Conservation (phyloP, 1,284 basidiomycete species). For the Ganoderma resinaceum region DNA sequence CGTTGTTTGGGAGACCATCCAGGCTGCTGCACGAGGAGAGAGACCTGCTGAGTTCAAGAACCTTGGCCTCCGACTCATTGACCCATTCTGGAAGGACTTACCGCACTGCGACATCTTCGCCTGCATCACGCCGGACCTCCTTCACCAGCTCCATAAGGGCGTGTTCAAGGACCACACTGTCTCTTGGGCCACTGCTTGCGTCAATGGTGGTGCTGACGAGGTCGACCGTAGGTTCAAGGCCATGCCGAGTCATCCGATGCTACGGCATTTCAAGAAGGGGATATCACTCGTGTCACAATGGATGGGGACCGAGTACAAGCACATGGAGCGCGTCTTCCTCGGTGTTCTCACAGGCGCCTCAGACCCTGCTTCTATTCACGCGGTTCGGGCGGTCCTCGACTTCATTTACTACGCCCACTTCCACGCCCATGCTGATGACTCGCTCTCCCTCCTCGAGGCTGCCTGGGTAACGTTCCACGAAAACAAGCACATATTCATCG, state of each 20-base stretch:
- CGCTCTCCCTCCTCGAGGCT: slow-evolving; percentile 22
- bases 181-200: slow-evolving; percentile 29
- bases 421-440: slow-evolving; percentile 27
- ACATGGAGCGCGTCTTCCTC: slow-evolving; percentile 36
- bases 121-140: slow-evolving; percentile 37
- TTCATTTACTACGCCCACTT: slow-evolving; percentile 39
- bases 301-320: slow-evolving; percentile 38
- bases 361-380: slow-evolving; percentile 12
- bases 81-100: slow-evolving; percentile 36
- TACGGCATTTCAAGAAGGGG: slow-evolving; percentile 35
- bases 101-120: slow-evolving; percentile 36
- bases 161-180: slow-evolving; percentile 41
- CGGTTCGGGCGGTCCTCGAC: slow-evolving; percentile 36
- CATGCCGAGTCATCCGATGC: slow-evolving; percentile 28
- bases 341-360: slow-evolving; percentile 30
- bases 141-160: slow-evolving; percentile 41
- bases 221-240: slow-evolving; percentile 34
- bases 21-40: slow-evolving; percentile 5
- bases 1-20: slow-evolving; percentile 10
- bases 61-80: slow-evolving; percentile 19
- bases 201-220: slow-evolving; percentile 27
- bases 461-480: slow-evolving; percentile 34
- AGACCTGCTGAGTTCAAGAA: slow-evolving; percentile 18
- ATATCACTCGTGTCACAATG: slow-evolving; percentile 34
- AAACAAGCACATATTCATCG: slow-evolving; percentile 36